Conservation (phyloP, 1,139 yeast genomes). For the Ogataea hybrid region DNA sequence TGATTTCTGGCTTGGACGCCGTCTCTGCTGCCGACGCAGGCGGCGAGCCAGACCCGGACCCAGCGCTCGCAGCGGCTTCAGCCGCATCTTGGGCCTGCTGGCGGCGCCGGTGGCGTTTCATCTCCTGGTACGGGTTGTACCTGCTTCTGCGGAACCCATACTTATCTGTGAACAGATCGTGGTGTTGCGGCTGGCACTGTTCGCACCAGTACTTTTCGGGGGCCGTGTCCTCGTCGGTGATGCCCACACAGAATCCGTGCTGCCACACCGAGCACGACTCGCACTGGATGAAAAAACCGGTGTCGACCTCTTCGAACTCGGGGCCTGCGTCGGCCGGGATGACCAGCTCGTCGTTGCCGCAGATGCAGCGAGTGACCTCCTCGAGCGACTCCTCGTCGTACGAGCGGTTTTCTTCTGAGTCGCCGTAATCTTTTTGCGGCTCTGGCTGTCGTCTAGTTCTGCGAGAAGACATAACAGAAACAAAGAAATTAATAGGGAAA, state of each 20-base stretch:
- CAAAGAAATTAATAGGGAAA: neutral
- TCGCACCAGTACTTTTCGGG: conserved; percentile 97
- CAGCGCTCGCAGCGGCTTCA: conserved; percentile 8
- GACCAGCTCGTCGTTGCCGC: conserved; percentile 73
- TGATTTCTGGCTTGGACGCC: conserved; percentile 15
- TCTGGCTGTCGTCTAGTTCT: conserved; percentile 29
- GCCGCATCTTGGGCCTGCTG: conserved; percentile 11
- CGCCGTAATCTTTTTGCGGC: conserved; percentile 18
- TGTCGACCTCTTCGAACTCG: conserved; percentile 63
- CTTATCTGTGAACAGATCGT: conserved; percentile 43
- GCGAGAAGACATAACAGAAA: conserved; percentile 27
- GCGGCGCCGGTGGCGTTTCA: conserved; percentile 23
- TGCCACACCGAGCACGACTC: conserved; percentile 96
- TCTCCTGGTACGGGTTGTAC: conserved; percentile 47
- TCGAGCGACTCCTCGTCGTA: conserved; percentile 45
- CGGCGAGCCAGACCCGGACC: conserved; percentile 12
- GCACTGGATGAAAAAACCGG: conserved; percentile 84
- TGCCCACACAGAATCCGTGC: conserved; percentile 94
- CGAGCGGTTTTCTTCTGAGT: conserved; percentile 12
- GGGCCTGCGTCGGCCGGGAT: conserved; percentile 47
- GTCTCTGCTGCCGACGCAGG: conserved; percentile 8
- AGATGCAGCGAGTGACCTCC: conserved; percentile 86
- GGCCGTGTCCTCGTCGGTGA: conserved; percentile 65
- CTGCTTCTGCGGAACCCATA: conserved; percentile 39
- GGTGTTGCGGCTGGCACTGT: conserved; percentile 79